Base-by-base conservation (phyloP, 1,284 basidiomycete species). In the Malassezia equina region DNA sequence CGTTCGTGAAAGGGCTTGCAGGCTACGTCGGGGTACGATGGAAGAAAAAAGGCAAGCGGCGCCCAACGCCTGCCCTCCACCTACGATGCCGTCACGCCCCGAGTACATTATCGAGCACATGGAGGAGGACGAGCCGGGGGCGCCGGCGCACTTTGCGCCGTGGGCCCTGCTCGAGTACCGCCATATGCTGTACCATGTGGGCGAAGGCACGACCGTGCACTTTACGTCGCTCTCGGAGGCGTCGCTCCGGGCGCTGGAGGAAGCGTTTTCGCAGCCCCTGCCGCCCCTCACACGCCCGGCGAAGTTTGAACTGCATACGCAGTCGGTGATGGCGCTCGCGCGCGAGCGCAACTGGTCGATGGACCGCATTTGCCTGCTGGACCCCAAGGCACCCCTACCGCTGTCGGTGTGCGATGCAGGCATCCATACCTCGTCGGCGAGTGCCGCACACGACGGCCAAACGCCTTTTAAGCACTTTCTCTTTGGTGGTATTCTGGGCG, bases 181-280 rank as follows among this genome's bases (percentile, higher is more conserved):
- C 82, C 88, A 94, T 71, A 93, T 93, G 89, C 81, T 84, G 40
- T 80, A 77, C 11, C 78, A 91, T 7, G 85, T 88, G 11, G 85
- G 85, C 1, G 75, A 80, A 0, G 76, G 77, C 7, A 80, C 83
- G 1, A 77, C 79, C 2, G 82, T 93, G 17, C 81, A 85, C 65
- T 94, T 93, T 75, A 90, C 89, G 1, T 83, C 87, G 61, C 82
- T 94, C 44, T 90, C 88, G 1, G 73, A 78, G 25, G 76, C 81
- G 4, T 88, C 88, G 2, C 78, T 81, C 50, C 74, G 77, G 3
- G 83, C 82, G 2, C 79, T 93, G n/a, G 66, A 77, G 13, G 53
- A 63, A 21, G 78, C 63, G 73, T 84, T 74, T 23, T 27, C 34
- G 13, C 34, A 51, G 39, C 55, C 55, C 9, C 44, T 57, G 24